Evolutionary conservation across 139 green algal species (phyloP), one percentile per base, ranked within the genome.

Genomic region (Chlamydomonas schloesseri): DNA sequence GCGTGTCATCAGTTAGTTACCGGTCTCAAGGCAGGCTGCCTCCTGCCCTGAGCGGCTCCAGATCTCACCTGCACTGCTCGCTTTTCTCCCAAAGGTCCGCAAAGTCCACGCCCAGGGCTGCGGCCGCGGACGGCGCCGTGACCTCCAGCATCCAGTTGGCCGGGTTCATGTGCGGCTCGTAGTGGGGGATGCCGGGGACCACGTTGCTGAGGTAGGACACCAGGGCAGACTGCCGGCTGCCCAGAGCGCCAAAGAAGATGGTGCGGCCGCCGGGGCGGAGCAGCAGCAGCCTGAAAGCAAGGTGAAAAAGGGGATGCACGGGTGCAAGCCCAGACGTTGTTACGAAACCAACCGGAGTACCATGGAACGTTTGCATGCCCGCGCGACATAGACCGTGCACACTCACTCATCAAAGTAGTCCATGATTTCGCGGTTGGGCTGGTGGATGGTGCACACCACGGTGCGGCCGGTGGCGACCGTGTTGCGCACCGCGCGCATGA

Each of bases 391-490:
- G n/a, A n/a, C n/a, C n/a, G n/a, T n/a, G n/a, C n/a, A n/a, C 21
- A 57, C 74, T 82, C 74, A 82, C 74, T 83, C 62, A 28, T 83
- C 82, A 18, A 88, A 82, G 20, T 29, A 14, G 86, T 94, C 88
- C 79, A 96, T 94, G 72, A 96, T 96, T 31, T 94, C 89, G n/a
- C 95, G 91, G 71, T 78, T 91, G 47, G 96, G 96, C 89, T 99
- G 97, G 89, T 99, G 96, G 81, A 99, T 98, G 78, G 96, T 99
- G 76, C 95, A 95, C 42, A 98, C 95, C 20, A 99, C 93, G 11
- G 97, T 98, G 68, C 96, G 92, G 46, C 94, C 94, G 2, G 89
- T 94, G 69, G 91, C 80, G 31, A 91, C 94, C 23, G 97, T 96
- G 74, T 97, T 98, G 47, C 92, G 88, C 37, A 98, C 91, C 0